Evolutionary conservation across 148 eudicot species (phyloP), one percentile per base, ranked within the genome.

Genomic region (Cornus suecica): DNA sequence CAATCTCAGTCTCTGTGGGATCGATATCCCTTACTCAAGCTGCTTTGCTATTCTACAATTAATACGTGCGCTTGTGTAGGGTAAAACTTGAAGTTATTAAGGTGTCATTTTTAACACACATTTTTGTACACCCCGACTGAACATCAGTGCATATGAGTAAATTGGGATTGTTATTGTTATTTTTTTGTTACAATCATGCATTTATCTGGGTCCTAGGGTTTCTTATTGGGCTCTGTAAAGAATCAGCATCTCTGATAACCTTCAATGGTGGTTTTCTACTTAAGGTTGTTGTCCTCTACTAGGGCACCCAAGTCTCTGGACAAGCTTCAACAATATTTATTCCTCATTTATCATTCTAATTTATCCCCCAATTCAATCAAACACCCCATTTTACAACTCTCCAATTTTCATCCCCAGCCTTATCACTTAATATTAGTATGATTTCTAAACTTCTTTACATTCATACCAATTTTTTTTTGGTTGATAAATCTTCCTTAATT

Each of bases 221-320:
- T 65, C n/a, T 70, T 25, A 28, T 14, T n/a, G 13, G 70, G 28
- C 27, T 15, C 77, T 1, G 77, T 29, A 80, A 80, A 75, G 83
- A 81, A 81, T 81, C 74, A 52, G 83, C 76, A 81, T 81, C n/a
- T n/a, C 71, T 51, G 5, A 8, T 1, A 32, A 63, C 30, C 68
- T 77, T 65, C 73, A 68, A 76, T 81, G 80, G 77, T 80, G 76
- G 65, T 22, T 72, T 68, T 52, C 29, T 30, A 52, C 37, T 71
- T 71, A 54, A 75, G 30, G 15, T 18, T 64, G n/a, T 16, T 70
- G 16, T 24, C 34, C 54, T 37, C 72, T 32, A 8, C 28, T 18
- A 32, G 66, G 73, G 51, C 27, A 23, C 78, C 48, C 24, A 68
- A 75, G 41, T n/a, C 78, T 25, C 13, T 30, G 2, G 70, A 67